Evolutionary conservation across 2,329 filamentous ascomycete species (phyloP), one percentile per base, ranked within the genome.

Genomic region (Fusarium sp.): DNA sequence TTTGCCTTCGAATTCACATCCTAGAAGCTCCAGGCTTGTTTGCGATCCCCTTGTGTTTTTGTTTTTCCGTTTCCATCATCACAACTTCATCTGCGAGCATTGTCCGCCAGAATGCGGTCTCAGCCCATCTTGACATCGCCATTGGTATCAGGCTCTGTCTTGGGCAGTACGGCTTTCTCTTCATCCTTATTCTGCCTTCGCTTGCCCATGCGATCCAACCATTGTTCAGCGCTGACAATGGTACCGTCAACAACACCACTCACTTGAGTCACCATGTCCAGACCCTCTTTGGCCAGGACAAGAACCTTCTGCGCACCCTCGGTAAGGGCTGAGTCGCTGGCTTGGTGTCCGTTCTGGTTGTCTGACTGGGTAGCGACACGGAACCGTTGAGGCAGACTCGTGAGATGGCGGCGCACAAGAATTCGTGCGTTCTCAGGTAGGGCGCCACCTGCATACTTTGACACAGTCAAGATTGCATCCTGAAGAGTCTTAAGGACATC

Each of bases 201-300:
- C 71, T 78, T 80, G 31, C 91, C 92, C 63, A 97, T 83, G 18
- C 90, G 85, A 64, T 94, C 91, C 70, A 95, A 92, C 96, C 96
- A 98, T 73, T 90, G 89, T 79, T 98, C 95, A 0, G 96, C 96
- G 73, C 92, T 96, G 60, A 92, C 87, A 58, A 98, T 91, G 0
- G 96, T 98, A 58, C 93, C 91, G 72, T 96, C 92, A 8, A 98
- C 86, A 2, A 97, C 92, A 5, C 90, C 89, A 40, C 90, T 96
- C 54, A 99, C 93, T 78, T 97, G 93, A 1, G 89, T 87, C 85
- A 98, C 93, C 91, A 98, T 97, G 73, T 97, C 93, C 13, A 98
- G 83, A 0, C 94, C 93, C 77, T 98, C 95, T 74, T 91, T 91
- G 6, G 95, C 95, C 56, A 98, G 88, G 1, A 96, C 89, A 11